These are phyloP conservation scores for Dothiorella sarmentorum DNA, from an alignment of 2,329 filamentous ascomycete species.

Conservation along the genomic window DNA sequence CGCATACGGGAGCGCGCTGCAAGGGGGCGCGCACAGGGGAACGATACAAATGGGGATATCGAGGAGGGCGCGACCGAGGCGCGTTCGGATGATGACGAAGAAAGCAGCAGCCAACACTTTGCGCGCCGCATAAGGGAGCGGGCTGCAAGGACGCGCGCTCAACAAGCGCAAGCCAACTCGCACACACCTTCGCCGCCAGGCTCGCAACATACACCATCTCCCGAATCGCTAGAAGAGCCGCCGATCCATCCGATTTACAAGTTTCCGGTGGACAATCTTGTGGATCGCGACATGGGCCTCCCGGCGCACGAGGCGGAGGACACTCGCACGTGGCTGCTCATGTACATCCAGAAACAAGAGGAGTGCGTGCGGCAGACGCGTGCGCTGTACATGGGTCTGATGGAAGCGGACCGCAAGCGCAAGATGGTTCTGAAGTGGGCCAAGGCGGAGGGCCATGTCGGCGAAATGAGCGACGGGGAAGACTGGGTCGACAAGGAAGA, in stretches of 20 bases:
- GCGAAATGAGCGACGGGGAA: slow-evolving; percentile 82
- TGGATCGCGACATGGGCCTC: slow-evolving; percentile 69
- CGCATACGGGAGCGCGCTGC: too few relatives aligned
- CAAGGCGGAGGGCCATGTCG: slow-evolving; percentile 72
- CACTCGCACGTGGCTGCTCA: slow-evolving; percentile 66
- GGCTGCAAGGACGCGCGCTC: too few relatives aligned
- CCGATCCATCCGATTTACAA: slow-evolving; percentile 73
- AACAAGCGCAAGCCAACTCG: slow-evolving; percentile 44
- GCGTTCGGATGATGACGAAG: slow-evolving; percentile 26
- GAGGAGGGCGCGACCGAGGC: neutral
- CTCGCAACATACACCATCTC: slow-evolving; percentile 28
- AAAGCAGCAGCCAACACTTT: slow-evolving; percentile 30
- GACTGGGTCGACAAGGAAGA: slow-evolving; percentile 85
- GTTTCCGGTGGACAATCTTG: slow-evolving; percentile 58
- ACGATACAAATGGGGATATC: neutral
- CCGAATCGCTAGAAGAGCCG: slow-evolving; percentile 46
- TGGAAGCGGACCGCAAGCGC: slow-evolving; percentile 69
- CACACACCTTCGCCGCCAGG: slow-evolving; percentile 12
- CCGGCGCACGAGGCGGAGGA: slow-evolving; percentile 74
- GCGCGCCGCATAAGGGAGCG: slow-evolving; percentile 55
- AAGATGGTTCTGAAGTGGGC: slow-evolving; percentile 70
- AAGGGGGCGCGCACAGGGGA: too few relatives aligned
- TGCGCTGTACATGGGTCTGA: slow-evolving; percentile 65
- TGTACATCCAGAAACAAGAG: slow-evolving; percentile 83
- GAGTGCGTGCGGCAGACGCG: slow-evolving; percentile 71